These are phyloP conservation scores for Tetracentron sinense DNA, from an alignment of 164 flowering plant genomes.

Conservation along the genomic window DNA sequence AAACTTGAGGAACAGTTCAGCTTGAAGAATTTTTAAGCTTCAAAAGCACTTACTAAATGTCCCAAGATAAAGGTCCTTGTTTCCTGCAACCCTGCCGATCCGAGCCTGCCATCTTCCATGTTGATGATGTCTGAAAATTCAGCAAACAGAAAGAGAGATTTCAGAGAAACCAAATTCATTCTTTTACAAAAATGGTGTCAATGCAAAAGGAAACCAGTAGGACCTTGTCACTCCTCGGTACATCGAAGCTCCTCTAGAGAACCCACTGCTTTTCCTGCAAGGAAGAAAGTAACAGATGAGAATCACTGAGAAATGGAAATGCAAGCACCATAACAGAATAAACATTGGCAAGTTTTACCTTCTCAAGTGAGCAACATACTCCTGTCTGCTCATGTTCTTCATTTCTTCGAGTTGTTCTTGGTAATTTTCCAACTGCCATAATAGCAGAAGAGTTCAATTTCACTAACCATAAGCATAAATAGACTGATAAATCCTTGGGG, in stretches of 20 bases:
- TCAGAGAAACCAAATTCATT: background rate
- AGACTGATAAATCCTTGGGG: background rate
- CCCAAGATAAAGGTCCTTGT: constrained; percentile 90
- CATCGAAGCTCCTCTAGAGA: constrained; percentile 90
- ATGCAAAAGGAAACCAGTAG: background rate
- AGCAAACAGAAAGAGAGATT: constrained; percentile 4
- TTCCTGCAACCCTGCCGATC: constrained; percentile 88
- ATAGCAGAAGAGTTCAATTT: background rate
- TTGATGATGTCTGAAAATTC: constrained; percentile 66
- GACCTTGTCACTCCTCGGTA: constrained; percentile 96
- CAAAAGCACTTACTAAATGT: constrained; percentile 59
- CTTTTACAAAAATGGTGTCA: background rate
- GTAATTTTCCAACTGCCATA: constrained; percentile 62
- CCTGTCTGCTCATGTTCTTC: constrained; percentile 92
- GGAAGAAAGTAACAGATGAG: background rate
- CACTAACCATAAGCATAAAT: background rate
- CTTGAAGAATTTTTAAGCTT: constrained; percentile 9
- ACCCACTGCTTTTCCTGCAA: constrained; percentile 85
- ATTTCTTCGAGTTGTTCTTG: constrained; percentile 66
- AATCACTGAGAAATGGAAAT: background rate
- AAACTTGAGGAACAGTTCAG: background rate
- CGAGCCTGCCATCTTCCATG: constrained; percentile 97
- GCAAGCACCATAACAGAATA: background rate
- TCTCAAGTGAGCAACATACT: constrained; percentile 81
- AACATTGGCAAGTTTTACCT: constrained; percentile 36